Base-by-base conservation (phyloP, 805 yeast species). In the Yamadazyma laniorum region DNA sequence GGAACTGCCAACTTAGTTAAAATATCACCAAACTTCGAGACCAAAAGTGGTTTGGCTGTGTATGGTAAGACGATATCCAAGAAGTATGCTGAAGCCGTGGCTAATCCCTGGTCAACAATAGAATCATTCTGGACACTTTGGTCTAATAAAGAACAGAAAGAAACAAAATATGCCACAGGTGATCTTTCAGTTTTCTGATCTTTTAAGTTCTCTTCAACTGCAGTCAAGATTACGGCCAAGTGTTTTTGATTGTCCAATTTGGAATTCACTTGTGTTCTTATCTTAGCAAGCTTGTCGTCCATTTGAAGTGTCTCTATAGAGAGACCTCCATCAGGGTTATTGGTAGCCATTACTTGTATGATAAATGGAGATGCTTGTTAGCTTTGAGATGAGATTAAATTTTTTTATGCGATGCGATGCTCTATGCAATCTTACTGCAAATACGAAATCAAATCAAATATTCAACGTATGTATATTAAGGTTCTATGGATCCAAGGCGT, bases 231-330 rank as follows among this genome's bases (percentile, higher is more conserved):
- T 18, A 87, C 64, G 6, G 96, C 95, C 46, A 86, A 70, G 55
- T 84, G 88, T 54, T 83, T 85, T 64, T 89, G 97, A 59, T 89
- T 86, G 17, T 83, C 88, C 35, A 90, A 66, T 57, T 87, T 88
- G n/a, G 95, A 87, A 45, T 64, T 73, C 51, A 75, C 64, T 53
- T 89, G 96, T 4, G 68, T 50, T 58, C 96, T 76, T 48, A 90
- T 79, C 55, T 78, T 79, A 42, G 77, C 71, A 29, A 87, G 62
- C 55, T 75, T 82, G 9, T 72, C 77, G 37, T 82, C 85, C 59
- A 85, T 63, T 49, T 75, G 83, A 47, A 79, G 55, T 30, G 49
- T 37, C 35, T 61, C 70, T 22, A 49, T 39, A 25, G 63, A 47
- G 22, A 48, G 39, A 28, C 66, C 72, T 21, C 70, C 72, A 39